Conservation (phyloP, 2,329 filamentous ascomycete genomes). For the Exophiala alcalophila region DNA sequence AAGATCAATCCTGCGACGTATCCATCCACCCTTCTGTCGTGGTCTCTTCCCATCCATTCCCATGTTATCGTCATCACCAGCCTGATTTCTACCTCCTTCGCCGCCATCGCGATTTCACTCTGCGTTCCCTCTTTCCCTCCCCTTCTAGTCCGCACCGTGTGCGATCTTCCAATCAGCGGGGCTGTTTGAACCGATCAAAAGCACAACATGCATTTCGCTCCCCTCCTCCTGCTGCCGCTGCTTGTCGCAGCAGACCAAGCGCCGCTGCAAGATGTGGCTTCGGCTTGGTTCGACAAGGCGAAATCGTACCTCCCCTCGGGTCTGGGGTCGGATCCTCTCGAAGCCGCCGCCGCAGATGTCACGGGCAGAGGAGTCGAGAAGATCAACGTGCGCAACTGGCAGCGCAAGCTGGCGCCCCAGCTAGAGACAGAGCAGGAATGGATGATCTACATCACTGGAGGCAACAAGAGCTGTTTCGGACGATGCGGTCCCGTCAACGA, state of each 20-base stretch:
- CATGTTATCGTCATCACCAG: too few species aligned
- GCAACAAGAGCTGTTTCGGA: slow-evolving; percentile 64
- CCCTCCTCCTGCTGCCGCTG: slow-evolving; percentile 42
- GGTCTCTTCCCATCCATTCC: slow-evolving; percentile 2
- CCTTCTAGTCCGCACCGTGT: too few species aligned
- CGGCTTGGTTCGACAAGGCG: slow-evolving; percentile 51
- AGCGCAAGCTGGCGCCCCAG: slow-evolving; percentile 48
- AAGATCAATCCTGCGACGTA: too few species aligned
- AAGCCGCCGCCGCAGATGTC: slow-evolving; percentile 47
- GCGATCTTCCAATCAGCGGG: too few species aligned
- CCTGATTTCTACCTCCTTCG: slow-evolving; percentile 1
- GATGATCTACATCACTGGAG: slow-evolving; percentile 61
- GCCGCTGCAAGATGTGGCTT: slow-evolving; percentile 47
- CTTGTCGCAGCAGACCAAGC: slow-evolving; percentile 50
- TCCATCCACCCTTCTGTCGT: too few species aligned
- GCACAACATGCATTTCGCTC: slow-evolving; percentile 56
- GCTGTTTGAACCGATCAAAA: too few species aligned
- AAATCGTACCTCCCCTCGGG: slow-evolving; percentile 48
- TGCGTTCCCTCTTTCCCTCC: slow-evolving; percentile 1
- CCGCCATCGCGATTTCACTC: slow-evolving; percentile 6
- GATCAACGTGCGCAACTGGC: slow-evolving; percentile 58
- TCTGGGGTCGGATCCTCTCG: slow-evolving; percentile 33
- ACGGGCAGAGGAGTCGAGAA: slow-evolving; percentile 50
- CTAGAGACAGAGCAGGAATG: slow-evolving; percentile 51
- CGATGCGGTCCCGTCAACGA: slow-evolving; percentile 54